phyloP scores from a whole-genome alignment of 1,139 yeast genomes.

The Diutina sp. region DNA sequence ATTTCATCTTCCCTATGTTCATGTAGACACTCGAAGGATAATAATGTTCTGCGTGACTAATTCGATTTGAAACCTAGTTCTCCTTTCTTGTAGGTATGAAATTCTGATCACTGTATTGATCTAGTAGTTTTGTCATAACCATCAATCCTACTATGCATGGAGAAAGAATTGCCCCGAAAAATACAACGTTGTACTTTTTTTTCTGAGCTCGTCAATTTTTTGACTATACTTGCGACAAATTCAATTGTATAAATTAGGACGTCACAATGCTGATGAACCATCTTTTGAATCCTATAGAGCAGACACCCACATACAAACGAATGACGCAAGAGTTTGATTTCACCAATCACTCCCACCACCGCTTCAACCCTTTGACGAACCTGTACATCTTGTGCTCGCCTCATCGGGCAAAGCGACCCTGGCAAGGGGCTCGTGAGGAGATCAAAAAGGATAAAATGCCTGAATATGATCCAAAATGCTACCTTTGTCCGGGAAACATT shows the following conservation, averaged over 20 bases:
- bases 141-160: no score
- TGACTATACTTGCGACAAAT: constrained; percentile 11
- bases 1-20: no score
- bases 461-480: constrained; percentile 52
- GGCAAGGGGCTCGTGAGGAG: constrained; percentile 68
- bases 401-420: constrained; percentile 67
- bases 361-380: constrained; percentile 54
- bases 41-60: background rate
- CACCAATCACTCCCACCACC: constrained; percentile 50
- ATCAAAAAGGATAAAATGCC: constrained; percentile 32
- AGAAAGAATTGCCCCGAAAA: background rate
- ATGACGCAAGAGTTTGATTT: constrained; percentile 22
- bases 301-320: background rate
- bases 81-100: no score
- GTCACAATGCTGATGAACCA: constrained; percentile 1
- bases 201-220: constrained; percentile 6
- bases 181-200: constrained; percentile 9
- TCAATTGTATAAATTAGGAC: constrained; percentile 11
- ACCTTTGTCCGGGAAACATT: constrained; percentile 60
- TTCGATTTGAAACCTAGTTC: no score
- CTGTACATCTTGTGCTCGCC: constrained; percentile 64
- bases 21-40: background rate
- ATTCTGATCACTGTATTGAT: no score
- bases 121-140: no score
- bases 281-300: constrained; percentile 1